phyloP scores from a whole-genome alignment of 2,329 filamentous ascomycete species.

The Lachnellula cervina region DNA sequence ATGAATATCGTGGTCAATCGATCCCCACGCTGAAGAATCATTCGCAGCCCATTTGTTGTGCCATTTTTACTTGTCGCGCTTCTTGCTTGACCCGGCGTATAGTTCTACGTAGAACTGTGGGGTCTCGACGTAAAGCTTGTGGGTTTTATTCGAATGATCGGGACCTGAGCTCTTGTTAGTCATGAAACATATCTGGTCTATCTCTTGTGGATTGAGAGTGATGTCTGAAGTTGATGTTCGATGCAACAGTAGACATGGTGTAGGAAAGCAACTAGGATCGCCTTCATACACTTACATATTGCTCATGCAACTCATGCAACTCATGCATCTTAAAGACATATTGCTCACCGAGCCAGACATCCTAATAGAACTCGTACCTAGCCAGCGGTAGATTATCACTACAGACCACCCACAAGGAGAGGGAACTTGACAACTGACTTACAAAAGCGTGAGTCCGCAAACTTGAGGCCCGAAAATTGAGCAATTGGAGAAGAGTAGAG shows the following conservation, averaged over 20 bases:
- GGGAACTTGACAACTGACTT: neutral
- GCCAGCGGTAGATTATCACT: slow-evolving; percentile 3
- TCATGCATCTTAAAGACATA: slow-evolving; percentile 40
- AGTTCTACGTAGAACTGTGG: slow-evolving; percentile 37
- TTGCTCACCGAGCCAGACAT: slow-evolving; percentile 38
- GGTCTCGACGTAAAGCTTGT: slow-evolving; percentile 37
- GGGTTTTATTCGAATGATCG: slow-evolving; percentile 34
- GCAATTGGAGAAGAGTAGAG: slow-evolving; percentile 33
- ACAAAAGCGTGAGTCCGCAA: slow-evolving; percentile 28
- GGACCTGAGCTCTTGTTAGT: slow-evolving; percentile 23
- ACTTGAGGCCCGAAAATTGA: slow-evolving; percentile 31
- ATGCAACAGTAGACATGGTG: too few relatives aligned
- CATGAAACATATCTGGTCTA: neutral
- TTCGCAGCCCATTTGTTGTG: slow-evolving; percentile 5
- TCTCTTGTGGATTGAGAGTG: neutral
- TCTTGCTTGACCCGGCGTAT: slow-evolving; percentile 26
- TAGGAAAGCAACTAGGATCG: too few relatives aligned
- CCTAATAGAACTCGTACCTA: slow-evolving; percentile 36
- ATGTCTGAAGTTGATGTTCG: too few relatives aligned
- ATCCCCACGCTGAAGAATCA: slow-evolving; percentile 9
- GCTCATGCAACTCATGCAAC: slow-evolving; percentile 37
- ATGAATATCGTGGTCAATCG: slow-evolving; percentile 18
- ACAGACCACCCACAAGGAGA: neutral
- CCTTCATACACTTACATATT: slow-evolving; percentile 26
- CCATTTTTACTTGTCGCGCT: slow-evolving; percentile 12